Evolutionary conservation across 257 asterid genomes (phyloP).

Genomic region (Solanum habrochaites): DNA sequence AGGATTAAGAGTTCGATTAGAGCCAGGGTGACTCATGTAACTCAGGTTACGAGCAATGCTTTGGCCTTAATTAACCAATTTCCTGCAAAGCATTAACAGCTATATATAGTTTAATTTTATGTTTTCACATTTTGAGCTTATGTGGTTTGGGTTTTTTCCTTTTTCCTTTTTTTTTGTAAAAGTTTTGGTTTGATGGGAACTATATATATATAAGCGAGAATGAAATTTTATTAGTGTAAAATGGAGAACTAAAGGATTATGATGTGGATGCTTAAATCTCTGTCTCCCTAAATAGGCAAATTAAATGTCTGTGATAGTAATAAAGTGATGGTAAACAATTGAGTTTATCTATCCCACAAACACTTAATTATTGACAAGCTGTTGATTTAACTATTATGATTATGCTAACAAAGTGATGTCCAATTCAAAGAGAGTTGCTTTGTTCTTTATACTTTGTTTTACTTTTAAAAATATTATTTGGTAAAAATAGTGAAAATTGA

Average conservation of each 20-base stretch:
- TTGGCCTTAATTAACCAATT: constrained; percentile 57
- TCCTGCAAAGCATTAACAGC: constrained; percentile 25
- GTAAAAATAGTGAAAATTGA: too few species aligned
- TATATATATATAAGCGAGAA: not conserved
- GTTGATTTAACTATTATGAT: too few species aligned
- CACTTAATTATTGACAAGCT: too few species aligned
- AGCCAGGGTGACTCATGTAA: constrained; percentile 43
- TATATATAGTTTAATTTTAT: not conserved
- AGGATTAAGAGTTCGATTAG: constrained; percentile 37
- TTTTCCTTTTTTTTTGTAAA: not conserved
- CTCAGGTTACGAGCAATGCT: constrained; percentile 55
- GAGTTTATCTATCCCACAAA: not conserved
- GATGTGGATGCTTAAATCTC: not conserved
- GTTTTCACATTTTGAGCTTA: not conserved
- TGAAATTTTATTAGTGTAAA: not conserved
- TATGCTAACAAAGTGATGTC: too few species aligned
- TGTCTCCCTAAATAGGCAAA: too few species aligned
- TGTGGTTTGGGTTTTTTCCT: not conserved
- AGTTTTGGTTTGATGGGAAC: not conserved
- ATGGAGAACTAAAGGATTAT: not conserved
- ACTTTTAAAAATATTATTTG: too few species aligned
- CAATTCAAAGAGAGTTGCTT: too few species aligned
- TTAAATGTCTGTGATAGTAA: too few species aligned
- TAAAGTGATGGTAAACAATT: not conserved
- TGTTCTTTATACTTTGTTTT: too few species aligned